phyloP scores from a whole-genome alignment of 1,139 yeast species.

The Kurtzmaniella quercitrusa region DNA sequence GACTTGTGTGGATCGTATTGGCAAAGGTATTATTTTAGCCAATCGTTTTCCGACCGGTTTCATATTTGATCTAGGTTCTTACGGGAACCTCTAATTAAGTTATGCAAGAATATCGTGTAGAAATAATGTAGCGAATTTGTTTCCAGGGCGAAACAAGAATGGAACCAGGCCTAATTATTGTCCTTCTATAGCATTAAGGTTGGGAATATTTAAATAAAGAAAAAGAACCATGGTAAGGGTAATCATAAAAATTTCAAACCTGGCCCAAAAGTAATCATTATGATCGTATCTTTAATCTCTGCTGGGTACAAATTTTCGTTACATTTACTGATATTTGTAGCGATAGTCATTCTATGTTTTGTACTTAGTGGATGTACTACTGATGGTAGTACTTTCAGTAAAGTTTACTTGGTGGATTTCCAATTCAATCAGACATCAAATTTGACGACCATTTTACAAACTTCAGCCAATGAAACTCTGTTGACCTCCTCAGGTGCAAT shows the following conservation, averaged over 20 bases:
- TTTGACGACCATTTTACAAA: not conserved
- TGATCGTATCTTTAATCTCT: not conserved
- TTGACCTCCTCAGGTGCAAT: conserved; percentile 17
- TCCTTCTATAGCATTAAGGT: no score
- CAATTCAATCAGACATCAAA: conserved; percentile 39
- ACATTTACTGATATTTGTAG: conserved; percentile 27
- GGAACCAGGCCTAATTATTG: no score
- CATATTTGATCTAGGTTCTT: not conserved
- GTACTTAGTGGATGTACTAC: conserved; percentile 51
- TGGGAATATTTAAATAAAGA: no score
- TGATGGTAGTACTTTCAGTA: conserved; percentile 35
- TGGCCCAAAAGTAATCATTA: not conserved
- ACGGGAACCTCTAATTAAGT: no score
- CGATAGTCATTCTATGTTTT: conserved; percentile 43
- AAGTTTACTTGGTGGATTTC: conserved; percentile 43
- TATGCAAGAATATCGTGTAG: not conserved
- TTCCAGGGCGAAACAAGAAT: no score
- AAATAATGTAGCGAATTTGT: no score
- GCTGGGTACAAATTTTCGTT: conserved; percentile 8
- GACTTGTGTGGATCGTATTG: conserved; percentile 10
- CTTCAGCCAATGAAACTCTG: not conserved
- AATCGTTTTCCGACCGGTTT: not conserved
- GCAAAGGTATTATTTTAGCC: not conserved
- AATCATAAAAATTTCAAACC: not conserved
- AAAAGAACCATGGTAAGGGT: no score